A percentile compares a stretch with the other conserved stretches of the same genome.
These are phyloP conservation scores for Debaryomyces robertsiae DNA, from an alignment of 1,139 yeast genomes.

Conservation along the genomic window DNA sequence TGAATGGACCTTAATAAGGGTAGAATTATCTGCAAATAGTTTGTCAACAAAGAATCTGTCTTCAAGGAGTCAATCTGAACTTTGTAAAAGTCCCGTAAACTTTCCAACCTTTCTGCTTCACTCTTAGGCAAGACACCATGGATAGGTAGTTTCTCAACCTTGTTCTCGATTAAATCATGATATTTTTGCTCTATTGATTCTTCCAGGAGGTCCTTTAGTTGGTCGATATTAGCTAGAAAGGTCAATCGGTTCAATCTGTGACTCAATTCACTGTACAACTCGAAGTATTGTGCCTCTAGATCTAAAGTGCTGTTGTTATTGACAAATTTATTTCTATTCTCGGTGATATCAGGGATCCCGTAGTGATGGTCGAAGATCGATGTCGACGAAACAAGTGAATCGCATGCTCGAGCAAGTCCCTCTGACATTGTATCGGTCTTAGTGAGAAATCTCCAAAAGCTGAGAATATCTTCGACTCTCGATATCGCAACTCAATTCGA, in stretches of 20 bases:
- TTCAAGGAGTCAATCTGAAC: constrained; percentile 28
- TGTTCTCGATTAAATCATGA: constrained; percentile 11
- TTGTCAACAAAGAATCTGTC: constrained; percentile 27
- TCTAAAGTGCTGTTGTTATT: constrained; percentile 12
- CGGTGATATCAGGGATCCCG: constrained; percentile 27
- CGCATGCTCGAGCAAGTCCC: constrained; percentile 25
- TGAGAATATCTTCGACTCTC: background rate
- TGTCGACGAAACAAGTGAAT: constrained; percentile 22
- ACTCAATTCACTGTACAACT: constrained; percentile 24
- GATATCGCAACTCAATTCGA: constrained; percentile 4
- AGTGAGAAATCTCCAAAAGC: background rate
- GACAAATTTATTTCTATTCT: background rate
- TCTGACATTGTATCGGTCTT: constrained; percentile 18
- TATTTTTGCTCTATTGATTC: constrained; percentile 19
- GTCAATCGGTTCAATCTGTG: constrained; percentile 32
- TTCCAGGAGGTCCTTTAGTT: constrained; percentile 18
- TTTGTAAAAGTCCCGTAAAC: constrained; percentile 23
- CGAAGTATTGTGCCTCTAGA: constrained; percentile 27
- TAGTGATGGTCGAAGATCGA: constrained; percentile 30
- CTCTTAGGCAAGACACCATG: background rate
- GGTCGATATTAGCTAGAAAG: constrained; percentile 28
- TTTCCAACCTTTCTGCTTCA: constrained; percentile 14
- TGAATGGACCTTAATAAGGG: constrained; percentile 40
- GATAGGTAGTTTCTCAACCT: constrained; percentile 1
- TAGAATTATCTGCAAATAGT: constrained; percentile 27